Percentiles rank a stretch among this genome's conserved stretches.
These are phyloP conservation scores for Canna indica DNA, from an alignment of 176 grass and related monocot species.

Conservation along the genomic window DNA sequence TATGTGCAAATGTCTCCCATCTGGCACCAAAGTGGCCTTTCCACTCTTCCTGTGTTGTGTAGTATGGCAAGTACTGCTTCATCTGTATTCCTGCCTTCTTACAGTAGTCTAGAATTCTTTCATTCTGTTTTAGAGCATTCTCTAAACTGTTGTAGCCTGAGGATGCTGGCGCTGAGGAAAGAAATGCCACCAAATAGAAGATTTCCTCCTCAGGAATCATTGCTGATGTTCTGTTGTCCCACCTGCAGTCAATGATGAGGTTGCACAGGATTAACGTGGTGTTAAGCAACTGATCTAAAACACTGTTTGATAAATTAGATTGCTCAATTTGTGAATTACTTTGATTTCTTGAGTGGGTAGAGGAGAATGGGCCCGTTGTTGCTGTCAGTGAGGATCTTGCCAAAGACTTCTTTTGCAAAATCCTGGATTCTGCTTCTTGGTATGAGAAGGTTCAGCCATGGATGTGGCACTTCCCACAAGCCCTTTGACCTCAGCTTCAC, in stretches of 20 bases:
- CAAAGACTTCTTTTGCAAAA: constrained; percentile 64
- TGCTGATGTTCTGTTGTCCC: constrained; percentile 72
- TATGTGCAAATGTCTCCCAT: constrained; percentile 81
- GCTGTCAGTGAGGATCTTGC: constrained; percentile 72
- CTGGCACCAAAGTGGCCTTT: constrained; percentile 78
- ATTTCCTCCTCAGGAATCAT: constrained; percentile 76
- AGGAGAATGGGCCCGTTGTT: constrained; percentile 73
- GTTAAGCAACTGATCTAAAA: too few relatives aligned
- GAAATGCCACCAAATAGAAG: constrained; percentile 81
- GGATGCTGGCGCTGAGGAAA: constrained; percentile 43
- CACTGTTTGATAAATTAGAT: not conserved
- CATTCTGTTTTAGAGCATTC: constrained; percentile 53
- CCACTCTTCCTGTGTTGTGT: constrained; percentile 80
- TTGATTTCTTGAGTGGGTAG: constrained; percentile 80
- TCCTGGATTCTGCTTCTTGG: constrained; percentile 50
- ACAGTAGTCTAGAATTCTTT: constrained; percentile 59
- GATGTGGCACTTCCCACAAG: constrained; percentile 86
- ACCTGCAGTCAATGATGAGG: constrained; percentile 29
- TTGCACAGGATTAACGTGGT: not conserved
- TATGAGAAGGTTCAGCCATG: constrained; percentile 85
- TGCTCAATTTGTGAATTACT: constrained; percentile 25
- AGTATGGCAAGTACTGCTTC: constrained; percentile 83
- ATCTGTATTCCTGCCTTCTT: constrained; percentile 37
- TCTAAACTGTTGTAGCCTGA: constrained; percentile 40
- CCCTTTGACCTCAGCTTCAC: constrained; percentile 61